phyloP scores from a whole-genome alignment of 2,329 filamentous ascomycete species.

The Paraphoma sp. region DNA sequence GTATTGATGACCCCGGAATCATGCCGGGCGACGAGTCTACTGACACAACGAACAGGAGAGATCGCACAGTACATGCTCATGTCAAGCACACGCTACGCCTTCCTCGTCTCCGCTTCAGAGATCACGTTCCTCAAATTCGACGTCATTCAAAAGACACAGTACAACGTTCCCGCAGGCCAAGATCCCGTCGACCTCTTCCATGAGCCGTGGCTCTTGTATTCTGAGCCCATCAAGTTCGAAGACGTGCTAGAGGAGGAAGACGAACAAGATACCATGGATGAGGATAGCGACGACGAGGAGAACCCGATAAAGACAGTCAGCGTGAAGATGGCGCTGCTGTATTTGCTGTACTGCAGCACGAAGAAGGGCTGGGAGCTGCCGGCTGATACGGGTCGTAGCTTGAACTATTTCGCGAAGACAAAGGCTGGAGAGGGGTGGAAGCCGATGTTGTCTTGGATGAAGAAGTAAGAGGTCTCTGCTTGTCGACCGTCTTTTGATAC shows the following conservation, averaged over 20 bases:
- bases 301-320: conserved; percentile 1
- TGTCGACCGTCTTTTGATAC: no score
- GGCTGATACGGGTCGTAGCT: conserved; percentile 7
- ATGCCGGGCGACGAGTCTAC: neutral
- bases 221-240: conserved; percentile 17
- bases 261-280: neutral
- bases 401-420: conserved; percentile 11
- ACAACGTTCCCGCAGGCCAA: neutral
- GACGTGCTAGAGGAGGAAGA: conserved; percentile 8
- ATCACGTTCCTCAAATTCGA: conserved; percentile 24
- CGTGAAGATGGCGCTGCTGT: conserved; percentile 15
- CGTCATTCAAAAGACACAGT: conserved; percentile 3
- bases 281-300: no score
- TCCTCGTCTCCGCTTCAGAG: conserved; percentile 24
- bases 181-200: neutral
- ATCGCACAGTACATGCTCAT: conserved; percentile 26
- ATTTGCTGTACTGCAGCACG: conserved; percentile 10
- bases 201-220: conserved; percentile 19
- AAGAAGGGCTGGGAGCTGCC: conserved; percentile 8
- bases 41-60: conserved; percentile 15
- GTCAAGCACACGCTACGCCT: conserved; percentile 19
- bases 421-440: conserved; percentile 9
- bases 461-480: neutral
- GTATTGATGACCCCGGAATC: neutral
- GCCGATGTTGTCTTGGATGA: neutral